Percentiles rank a stretch among this genome's conserved stretches.
Conservation (phyloP, 2,329 filamentous ascomycete species). For the Alternaria dauci region DNA sequence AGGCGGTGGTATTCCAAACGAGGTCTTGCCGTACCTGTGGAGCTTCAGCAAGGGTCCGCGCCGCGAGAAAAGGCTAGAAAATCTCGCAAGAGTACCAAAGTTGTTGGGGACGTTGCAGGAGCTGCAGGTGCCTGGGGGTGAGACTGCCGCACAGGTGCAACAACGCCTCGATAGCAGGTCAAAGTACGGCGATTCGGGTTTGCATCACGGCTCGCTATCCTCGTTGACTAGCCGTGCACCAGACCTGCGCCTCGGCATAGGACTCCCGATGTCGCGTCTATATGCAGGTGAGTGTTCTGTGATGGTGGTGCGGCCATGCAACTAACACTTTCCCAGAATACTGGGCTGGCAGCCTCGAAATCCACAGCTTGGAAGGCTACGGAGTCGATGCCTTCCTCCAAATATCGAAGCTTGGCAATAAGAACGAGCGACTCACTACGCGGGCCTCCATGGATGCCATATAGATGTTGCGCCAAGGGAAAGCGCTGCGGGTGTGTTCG, state of each 20-base stretch:
- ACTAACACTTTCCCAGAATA: constrained; percentile 67
- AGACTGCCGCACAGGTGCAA: constrained; percentile 21
- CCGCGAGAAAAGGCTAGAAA: constrained; percentile 78
- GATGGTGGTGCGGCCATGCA: background rate
- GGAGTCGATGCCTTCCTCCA: constrained; percentile 96
- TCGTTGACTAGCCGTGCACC: constrained; percentile 84
- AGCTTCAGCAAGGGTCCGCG: constrained; percentile 94
- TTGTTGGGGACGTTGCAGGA: constrained; percentile 96
- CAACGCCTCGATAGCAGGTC: constrained; percentile 32
- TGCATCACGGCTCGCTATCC: constrained; percentile 71
- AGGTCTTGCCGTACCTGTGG: constrained; percentile 90
- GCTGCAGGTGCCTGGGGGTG: constrained; percentile 60
- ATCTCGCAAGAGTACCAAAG: constrained; percentile 84
- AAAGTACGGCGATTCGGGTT: constrained; percentile 33
- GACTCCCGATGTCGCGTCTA: constrained; percentile 88
- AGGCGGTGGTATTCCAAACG: constrained; percentile 87
- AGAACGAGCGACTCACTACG: constrained; percentile 87
- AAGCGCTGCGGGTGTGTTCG: background rate
- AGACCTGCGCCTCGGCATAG: constrained; percentile 88
- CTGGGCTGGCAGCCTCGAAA: constrained; percentile 90
- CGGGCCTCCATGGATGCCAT: constrained; percentile 62
- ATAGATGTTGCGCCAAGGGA: constrained; percentile 31
- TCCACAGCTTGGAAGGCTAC: constrained; percentile 94
- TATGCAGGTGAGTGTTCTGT: constrained; percentile 66
- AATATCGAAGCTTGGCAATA: constrained; percentile 95